Base-by-base conservation (phyloP, 768 basidiomycete genomes). In the Mycena vulgaris region DNA sequence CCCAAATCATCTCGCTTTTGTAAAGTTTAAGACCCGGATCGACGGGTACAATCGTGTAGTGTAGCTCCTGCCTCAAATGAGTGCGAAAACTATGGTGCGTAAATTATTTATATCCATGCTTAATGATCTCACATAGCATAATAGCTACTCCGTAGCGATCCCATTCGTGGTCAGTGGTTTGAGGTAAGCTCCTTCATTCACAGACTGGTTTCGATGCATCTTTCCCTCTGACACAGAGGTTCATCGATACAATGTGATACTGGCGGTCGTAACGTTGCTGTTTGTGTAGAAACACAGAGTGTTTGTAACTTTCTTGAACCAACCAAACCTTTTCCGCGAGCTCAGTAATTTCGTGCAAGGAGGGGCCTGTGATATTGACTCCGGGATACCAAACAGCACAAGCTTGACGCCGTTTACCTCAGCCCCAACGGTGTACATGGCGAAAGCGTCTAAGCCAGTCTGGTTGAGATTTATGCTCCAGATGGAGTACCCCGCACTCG, bases 381-480 rank as follows among this genome's bases (percentile, higher is more conserved):
- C 30, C 45, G 59, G 27, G 17, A 23, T 31, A 28, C 59, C 59
- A 60, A 60, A 60, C 45, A 60, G 45, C 59, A 62, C 48, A 62
- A 62, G 47, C 60, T 62, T 62, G 9, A 27, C 48, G 19, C 60
- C 60, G 60, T 62, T 51, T 35, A 62, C 48, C 45, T 63, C 62
- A 28, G 62, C 62, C 37, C 62, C 62, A 33, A 63, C 10, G 40
- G 49, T 63, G 30, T 63, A 63, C 33, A 53, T 47, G 25, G 60
- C 60, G 48, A 49, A 49, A 6, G 48, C 47, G 60, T 62, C 60
- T 39, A 51, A 27, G 48, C 61, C 61, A 27, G 27, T 52, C 61
- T 49, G 47, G 40, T 6, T 55, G 25, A 63, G 40, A 55, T 40
- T 63, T 39, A 63, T 52, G 63, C 63, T 65, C 63, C 63, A 65